Evolutionary conservation across 1,284 basidiomycete genomes (phyloP).

Genomic region (Rhodofomes roseus): DNA sequence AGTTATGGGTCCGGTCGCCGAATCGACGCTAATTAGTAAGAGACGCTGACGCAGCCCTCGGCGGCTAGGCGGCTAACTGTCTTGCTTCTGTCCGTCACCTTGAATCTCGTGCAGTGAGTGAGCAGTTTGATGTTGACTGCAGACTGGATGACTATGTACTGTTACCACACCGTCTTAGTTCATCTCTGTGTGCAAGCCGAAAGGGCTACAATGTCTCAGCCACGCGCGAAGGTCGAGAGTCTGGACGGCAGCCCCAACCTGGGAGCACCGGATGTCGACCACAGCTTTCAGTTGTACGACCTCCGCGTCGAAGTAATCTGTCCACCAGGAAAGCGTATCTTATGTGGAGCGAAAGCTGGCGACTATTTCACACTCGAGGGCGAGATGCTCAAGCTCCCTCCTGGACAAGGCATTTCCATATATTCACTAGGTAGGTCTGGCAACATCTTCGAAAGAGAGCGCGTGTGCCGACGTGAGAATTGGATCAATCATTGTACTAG

Average conservation of each 20-base stretch:
- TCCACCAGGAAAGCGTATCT: constrained; percentile 46
- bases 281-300: constrained; percentile 48
- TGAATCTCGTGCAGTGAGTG: not conserved
- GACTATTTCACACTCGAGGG: constrained; percentile 60
- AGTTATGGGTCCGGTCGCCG: too few relatives aligned
- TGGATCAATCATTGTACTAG: not conserved
- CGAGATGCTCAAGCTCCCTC: constrained; percentile 57
- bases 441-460: too few relatives aligned
- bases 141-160: not conserved
- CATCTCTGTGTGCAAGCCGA: not conserved
- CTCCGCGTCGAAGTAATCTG: constrained; percentile 56
- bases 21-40: too few relatives aligned
- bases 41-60: too few relatives aligned
- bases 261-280: not conserved
- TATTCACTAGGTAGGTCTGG: constrained; percentile 51
- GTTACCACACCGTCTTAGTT: not conserved
- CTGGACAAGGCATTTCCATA: constrained; percentile 59
- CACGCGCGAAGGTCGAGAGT: not conserved
- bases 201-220: not conserved
- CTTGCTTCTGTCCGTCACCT: not conserved
- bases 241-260: too few relatives aligned
- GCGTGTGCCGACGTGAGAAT: not conserved
- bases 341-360: constrained; percentile 60
- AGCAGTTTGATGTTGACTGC: not conserved
- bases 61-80: not conserved